These are phyloP conservation scores for Gnaphalium uliginosum DNA, from an alignment of 129 eudicot genomes.

Conservation along the genomic window DNA sequence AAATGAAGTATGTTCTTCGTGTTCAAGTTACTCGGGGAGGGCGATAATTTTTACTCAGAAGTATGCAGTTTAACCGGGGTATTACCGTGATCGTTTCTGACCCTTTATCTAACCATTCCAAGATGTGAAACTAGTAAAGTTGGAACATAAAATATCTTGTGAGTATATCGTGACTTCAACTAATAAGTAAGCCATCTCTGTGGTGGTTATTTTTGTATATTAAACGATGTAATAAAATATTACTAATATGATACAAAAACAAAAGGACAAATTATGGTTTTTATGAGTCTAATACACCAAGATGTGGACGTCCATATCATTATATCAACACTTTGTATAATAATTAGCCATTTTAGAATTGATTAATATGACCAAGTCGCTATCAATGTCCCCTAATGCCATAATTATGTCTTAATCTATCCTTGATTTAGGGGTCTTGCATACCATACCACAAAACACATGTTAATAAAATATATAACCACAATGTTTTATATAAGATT, in stretches of 20 bases:
- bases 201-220: no score
- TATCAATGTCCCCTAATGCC: constrained; percentile 45
- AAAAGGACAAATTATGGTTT: constrained; percentile 4
- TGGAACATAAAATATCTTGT: no score
- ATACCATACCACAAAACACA: constrained; percentile 20
- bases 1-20: no score
- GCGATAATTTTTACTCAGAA: no score
- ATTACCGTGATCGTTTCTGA: no score
- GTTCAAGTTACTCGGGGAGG: no score
- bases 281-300: constrained; percentile 17
- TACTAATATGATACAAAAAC: neutral
- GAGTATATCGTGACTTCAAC: no score
- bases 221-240: neutral
- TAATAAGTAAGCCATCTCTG: no score
- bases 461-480: constrained; percentile 2
- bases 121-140: no score
- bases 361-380: constrained; percentile 19
- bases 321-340: constrained; percentile 9
- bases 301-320: constrained; percentile 31
- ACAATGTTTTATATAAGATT: no score
- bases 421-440: constrained; percentile 56
- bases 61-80: no score
- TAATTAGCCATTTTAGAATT: neutral
- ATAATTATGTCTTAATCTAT: constrained; percentile 42
- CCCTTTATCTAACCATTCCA: no score